Base-by-base conservation (phyloP, 306 rosid species). In the Arachis hypogaea region DNA sequence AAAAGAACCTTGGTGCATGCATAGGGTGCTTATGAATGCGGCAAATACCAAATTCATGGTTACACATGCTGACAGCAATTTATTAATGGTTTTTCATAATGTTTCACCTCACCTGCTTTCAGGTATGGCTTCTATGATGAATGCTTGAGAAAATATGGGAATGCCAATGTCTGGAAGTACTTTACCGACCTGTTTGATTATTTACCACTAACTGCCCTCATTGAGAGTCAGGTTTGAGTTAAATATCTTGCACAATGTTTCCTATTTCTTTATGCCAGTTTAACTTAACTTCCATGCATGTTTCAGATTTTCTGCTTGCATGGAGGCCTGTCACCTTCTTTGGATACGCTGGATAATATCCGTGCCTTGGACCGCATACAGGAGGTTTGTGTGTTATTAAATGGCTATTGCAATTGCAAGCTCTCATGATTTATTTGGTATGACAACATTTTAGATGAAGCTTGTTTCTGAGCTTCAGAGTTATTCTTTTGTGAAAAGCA, bases 101-200 rank as follows among this genome's bases (percentile, higher is more conserved):
- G 49, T 10, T 75, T 79, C 84, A 59, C 81, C 63, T 81, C 42
- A 68, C 69, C 49, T 69, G 22, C 66, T 84, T 75, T 85, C 93
- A 93, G 98, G 88, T 93, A 93, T 89, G 98, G 98, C 58, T 93
- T 93, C 81, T 93, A 93, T n/a, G 98, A 93, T 6, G 98, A 93
- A 81, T 93, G 98, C 84, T 91, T 93, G 88, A 87, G 98, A 86
- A 93, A 93, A 80, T 93, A 93, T 67, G 98, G 98, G 73, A 93
- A 90, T 78, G 98, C 98, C 63, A 93, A 93, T 82, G 98, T 93
- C 75, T 93, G 98, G 98, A 93, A 93, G 80, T 86, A 72, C 79
- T 93, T 93, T 58, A 93, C 98, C 3, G 97, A 93, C 74, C 83
- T 93, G 73, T 93, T 93, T 85, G 98, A 93, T 86, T 93, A 93